Base-by-base conservation (phyloP, 2,329 filamentous ascomycete species). In the Xylariaceae sp. region DNA sequence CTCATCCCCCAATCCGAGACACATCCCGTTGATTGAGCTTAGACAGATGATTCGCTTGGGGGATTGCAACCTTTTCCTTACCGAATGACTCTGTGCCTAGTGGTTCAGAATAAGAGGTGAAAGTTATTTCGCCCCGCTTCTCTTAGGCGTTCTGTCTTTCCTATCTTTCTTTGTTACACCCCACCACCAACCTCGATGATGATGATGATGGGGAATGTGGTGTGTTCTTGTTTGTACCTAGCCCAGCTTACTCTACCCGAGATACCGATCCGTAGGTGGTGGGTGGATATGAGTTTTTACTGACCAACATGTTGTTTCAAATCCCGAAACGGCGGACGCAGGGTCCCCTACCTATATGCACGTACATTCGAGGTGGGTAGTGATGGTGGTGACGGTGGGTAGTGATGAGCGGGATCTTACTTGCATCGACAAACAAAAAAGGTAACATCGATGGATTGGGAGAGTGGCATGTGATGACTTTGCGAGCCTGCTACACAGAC, bases 271-370 rank as follows among this genome's bases (percentile, higher is more conserved):
- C n/a, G n/a, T n/a, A 3, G 19, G 11, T 9, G 28, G 48, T 47
- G 37, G 48, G 34, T 4, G 44, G 29, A 37, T 26, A 24, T 40
- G 17, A 43, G 46, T 16, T 24, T 24, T 16, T 11, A 44, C 19
- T 11, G 53, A 34, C 49, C 45, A 45, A 36, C 23, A 11, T 40
- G 12, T 55, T n/a, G 46, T 51, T 47, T 55, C 56, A 59, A 59
- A 59, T 44, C 52, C 56, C 56, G 56, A 59, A 59, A 59, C 52
- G 41, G 56, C 56, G 56, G 56, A 56, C 40, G 47, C 26, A 52
- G 39, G 37, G n/a, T 56, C 46, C 33, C 40, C 45, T 56, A 49
- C 16, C 37, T 53, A 45, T 53, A 60, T 60, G 53, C 53, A 60
- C 29, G 52, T 28, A 55, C 43, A 21, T 24, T 36, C 28, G 23